A percentile compares a stretch with the other conserved stretches of the same genome.
These are phyloP conservation scores for Podaxis sp. DNA, from an alignment of 768 basidiomycete genomes.

Conservation along the genomic window DNA sequence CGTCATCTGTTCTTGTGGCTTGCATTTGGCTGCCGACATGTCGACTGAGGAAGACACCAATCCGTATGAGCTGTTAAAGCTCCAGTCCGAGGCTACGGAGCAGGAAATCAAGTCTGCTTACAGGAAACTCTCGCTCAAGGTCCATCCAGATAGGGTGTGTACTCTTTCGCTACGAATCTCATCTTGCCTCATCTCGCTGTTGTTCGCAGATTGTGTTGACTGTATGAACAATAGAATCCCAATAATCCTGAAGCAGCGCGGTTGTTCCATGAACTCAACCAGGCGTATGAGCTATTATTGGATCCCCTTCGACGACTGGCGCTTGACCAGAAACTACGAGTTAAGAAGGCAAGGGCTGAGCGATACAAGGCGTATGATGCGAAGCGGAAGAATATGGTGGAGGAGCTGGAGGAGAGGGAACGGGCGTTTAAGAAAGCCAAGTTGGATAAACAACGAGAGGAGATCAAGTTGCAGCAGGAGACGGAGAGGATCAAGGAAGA, in stretches of 20 bases:
- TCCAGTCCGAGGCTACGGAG: constrained; percentile 66
- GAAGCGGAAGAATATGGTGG: constrained; percentile 72
- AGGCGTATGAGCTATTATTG: constrained; percentile 76
- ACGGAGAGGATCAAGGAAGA: constrained; percentile 76
- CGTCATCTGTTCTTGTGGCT: background rate
- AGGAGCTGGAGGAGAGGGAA: constrained; percentile 79
- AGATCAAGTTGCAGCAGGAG: constrained; percentile 51
- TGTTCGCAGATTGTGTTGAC: constrained; percentile 11
- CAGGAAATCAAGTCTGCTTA: constrained; percentile 80
- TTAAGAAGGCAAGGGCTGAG: constrained; percentile 64
- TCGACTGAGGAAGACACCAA: constrained; percentile 55
- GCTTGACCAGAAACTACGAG: constrained; percentile 74
- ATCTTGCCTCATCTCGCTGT: background rate
- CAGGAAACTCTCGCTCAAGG: constrained; percentile 75
- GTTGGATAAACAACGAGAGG: constrained; percentile 59
- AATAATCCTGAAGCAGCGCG: constrained; percentile 82
- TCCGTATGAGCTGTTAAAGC: constrained; percentile 69
- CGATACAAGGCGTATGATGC: constrained; percentile 69
- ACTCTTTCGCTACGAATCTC: background rate
- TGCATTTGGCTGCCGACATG: background rate
- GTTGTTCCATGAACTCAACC: constrained; percentile 83
- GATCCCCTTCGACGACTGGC: constrained; percentile 78
- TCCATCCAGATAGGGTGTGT: constrained; percentile 83
- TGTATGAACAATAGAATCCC: constrained; percentile 53
- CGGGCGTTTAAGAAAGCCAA: constrained; percentile 72